Evolutionary conservation across 805 yeast species (phyloP), one percentile per base, ranked within the genome.

Genomic region (Scheffersomyces coipomensis): DNA sequence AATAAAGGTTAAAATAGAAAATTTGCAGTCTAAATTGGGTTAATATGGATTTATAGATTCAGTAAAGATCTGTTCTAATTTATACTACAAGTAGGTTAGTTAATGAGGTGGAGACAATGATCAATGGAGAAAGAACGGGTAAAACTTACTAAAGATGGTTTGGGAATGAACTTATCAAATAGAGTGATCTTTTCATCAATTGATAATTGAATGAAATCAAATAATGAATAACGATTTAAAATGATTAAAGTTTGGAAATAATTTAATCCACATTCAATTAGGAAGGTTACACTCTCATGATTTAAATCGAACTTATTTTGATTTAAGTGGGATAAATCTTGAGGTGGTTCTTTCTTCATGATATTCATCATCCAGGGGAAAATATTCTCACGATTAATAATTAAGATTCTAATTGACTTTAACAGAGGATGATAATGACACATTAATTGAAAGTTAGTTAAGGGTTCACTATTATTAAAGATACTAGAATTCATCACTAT

Each of bases 231-330:
- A 13, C 9, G 19, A 13, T 39, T 26, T 16, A 39, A 18, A 5
- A 39, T 22, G 8, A 11, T 8, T 29, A 19, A 16, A n/a, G 18
- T 16, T 33, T 39, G 43, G 12, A 39, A 39, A 22, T 35, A 35
- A 19, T 38, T 13, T 18, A 39, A 33, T 6, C 38, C 39, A 31
- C 38, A 35, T 19, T 39, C 27, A 17, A 4, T 11, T 24, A 35
- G 26, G 15, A 39, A 39, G 2, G n/a, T 18, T 19, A 17, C 4
- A 18, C 24, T 33, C 21, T 33, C 30, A 26, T 18, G 11, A 11
- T 33, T 13, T n/a, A 19, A 8, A 18, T 7, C 13, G n/a, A 18
- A 13, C 3, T 18, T 21, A 5, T 13, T 13, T 25, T 16, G 9
- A 21, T 29, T 17, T 7, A 9, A 16, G n/a, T n/a, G n/a, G n/a